These are phyloP conservation scores for Zymoseptoria tritici DNA, from an alignment of 2,329 filamentous ascomycete genomes.

Conservation along the genomic window DNA sequence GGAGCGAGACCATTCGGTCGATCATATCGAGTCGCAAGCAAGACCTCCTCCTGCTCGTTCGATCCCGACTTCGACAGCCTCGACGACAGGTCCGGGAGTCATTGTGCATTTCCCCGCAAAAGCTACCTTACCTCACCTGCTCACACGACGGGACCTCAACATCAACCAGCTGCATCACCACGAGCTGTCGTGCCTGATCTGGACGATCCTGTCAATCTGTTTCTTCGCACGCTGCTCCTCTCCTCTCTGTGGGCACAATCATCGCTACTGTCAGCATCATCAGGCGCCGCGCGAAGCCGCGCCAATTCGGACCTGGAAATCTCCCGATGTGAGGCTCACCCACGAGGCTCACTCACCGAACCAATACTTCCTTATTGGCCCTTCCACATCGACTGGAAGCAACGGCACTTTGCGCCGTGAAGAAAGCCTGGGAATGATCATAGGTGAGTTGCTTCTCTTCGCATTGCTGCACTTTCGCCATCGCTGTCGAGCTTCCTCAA, in stretches of 20 bases:
- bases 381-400: neutral
- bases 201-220: neutral
- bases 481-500: neutral
- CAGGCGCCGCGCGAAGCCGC: neutral
- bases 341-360: neutral
- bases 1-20: no score
- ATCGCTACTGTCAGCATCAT: neutral
- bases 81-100: neutral
- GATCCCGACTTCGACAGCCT: neutral
- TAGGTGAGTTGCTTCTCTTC: conserved; percentile 15
- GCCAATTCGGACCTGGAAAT: neutral
- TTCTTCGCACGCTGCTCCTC: neutral
- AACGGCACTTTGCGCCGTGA: neutral
- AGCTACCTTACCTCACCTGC: neutral
- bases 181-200: neutral
- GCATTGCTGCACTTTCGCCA: neutral
- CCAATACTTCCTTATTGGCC: neutral
- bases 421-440: conserved; percentile 21
- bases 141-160: neutral
- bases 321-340: neutral
- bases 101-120: neutral
- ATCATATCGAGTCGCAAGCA: no score
- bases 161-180: neutral
- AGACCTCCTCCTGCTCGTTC: no score
- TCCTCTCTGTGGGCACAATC: neutral